Conservation (phyloP, 768 basidiomycete species). For the Trametes villosa region DNA sequence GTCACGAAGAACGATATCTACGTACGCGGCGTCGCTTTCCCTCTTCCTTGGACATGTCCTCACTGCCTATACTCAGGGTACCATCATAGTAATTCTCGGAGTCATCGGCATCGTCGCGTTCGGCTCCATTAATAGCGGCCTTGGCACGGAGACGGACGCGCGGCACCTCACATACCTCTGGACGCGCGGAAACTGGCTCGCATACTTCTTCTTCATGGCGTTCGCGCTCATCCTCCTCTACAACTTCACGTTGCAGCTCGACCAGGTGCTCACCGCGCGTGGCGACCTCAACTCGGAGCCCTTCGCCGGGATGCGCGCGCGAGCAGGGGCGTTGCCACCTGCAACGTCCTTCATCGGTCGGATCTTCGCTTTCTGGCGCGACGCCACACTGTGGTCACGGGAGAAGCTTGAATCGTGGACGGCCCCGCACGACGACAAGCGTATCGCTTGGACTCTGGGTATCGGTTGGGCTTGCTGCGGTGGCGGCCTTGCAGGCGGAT, state of each 20-base stretch:
- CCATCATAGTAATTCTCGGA: conserved; percentile 78
- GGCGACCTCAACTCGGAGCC: conserved; percentile 69
- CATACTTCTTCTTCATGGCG: conserved; percentile 83
- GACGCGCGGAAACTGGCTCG: conserved; percentile 88
- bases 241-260: conserved; percentile 72
- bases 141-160: conserved; percentile 74
- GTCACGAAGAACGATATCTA: conserved; percentile 85
- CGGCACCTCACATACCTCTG: conserved; percentile 80
- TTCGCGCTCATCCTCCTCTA: conserved; percentile 66
- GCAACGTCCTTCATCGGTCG: conserved; percentile 37
- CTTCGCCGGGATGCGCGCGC: conserved; percentile 45
- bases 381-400: conserved; percentile 55
- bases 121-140: conserved; percentile 81
- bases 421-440: conserved; percentile 79
- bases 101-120: conserved; percentile 90
- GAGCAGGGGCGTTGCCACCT: conserved; percentile 25
- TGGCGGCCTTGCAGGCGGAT: conserved; percentile 87
- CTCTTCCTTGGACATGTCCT: neutral
- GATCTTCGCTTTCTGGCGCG: conserved; percentile 47
- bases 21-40: conserved; percentile 47
- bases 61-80: conserved; percentile 55
- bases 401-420: conserved; percentile 76
- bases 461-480: conserved; percentile 95
- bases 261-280: conserved; percentile 71
- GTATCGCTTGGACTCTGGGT: conserved; percentile 88